A percentile compares a stretch with the other conserved stretches of the same genome.
Evolutionary conservation across 768 basidiomycete species (phyloP).

Genomic region (Pisolithus albus): DNA sequence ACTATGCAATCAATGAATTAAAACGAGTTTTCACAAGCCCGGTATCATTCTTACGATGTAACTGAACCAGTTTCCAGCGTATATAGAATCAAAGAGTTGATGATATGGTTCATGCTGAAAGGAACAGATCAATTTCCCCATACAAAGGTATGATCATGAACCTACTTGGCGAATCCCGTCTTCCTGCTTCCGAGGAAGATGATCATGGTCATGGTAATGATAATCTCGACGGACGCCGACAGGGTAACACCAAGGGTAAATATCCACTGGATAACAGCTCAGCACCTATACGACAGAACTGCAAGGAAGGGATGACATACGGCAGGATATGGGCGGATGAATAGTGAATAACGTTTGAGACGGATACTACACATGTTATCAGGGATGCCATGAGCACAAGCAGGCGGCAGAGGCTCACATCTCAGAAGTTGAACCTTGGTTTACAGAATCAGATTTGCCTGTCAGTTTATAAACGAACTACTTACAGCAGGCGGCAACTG

Average conservation of each 20-base stretch:
- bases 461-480: not conserved
- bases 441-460: not conserved
- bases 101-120: slow-evolving; percentile 39
- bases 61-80: slow-evolving; percentile 47
- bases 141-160: not conserved
- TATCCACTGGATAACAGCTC: slow-evolving; percentile 18
- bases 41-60: slow-evolving; percentile 30
- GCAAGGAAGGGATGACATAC: slow-evolving; percentile 5
- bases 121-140: not conserved
- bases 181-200: slow-evolving; percentile 27
- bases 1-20: slow-evolving; percentile 8
- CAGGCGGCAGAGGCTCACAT: slow-evolving; percentile 14
- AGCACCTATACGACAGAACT: not conserved
- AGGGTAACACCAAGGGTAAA: slow-evolving; percentile 26
- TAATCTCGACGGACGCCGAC: slow-evolving; percentile 28
- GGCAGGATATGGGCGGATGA: slow-evolving; percentile 26
- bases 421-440: slow-evolving; percentile 25
- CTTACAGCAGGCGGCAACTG: slow-evolving; percentile 28
- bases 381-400: not conserved
- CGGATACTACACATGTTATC: slow-evolving; percentile 12
- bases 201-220: slow-evolving; percentile 26
- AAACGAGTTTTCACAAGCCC: not conserved
- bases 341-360: slow-evolving; percentile 23
- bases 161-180: slow-evolving; percentile 26
- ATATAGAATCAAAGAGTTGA: slow-evolving; percentile 45